These are phyloP conservation scores for Plectosphaerella sp. DNA, from an alignment of 2,329 filamentous ascomycete species.

Conservation along the genomic window DNA sequence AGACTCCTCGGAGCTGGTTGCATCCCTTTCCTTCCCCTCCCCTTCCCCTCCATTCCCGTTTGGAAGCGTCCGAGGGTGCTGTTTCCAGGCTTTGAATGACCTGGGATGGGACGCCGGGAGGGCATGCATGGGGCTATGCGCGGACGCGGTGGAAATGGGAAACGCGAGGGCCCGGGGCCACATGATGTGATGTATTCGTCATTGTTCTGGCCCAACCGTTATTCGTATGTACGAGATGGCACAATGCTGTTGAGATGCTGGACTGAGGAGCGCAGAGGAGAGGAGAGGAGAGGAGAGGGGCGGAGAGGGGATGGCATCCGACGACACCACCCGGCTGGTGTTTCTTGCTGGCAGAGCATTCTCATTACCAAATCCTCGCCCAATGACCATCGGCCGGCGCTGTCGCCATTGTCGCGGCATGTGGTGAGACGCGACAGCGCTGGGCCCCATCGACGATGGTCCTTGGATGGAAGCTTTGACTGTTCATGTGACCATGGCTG, in stretches of 20 bases:
- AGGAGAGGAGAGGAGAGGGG: too few relatives aligned
- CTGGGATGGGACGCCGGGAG: background rate
- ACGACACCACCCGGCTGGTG: background rate
- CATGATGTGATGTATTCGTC: conserved; percentile 5
- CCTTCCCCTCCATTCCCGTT: background rate
- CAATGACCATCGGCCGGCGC: conserved; percentile 16
- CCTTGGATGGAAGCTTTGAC: background rate
- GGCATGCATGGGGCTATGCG: background rate
- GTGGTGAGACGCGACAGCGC: conserved; percentile 1
- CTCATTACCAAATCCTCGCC: conserved; percentile 31
- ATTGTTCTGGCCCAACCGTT: conserved; percentile 3
- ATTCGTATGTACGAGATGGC: too few relatives aligned
- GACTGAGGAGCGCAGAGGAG: too few relatives aligned
- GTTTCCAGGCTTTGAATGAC: too few relatives aligned
- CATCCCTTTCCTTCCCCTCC: background rate
- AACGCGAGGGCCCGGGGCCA: too few relatives aligned
- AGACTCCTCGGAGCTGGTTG: too few relatives aligned
- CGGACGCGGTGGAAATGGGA: background rate
- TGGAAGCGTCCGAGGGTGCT: background rate
- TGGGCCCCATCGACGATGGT: background rate
- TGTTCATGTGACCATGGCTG: conserved; percentile 30
- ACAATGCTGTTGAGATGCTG: background rate
- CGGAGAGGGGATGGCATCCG: too few relatives aligned
- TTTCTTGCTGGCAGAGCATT: conserved; percentile 14
- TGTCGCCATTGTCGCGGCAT: conserved; percentile 1